These are phyloP conservation scores for Hydnomerulius pinastri DNA, from an alignment of 768 basidiomycete genomes.

Conservation along the genomic window DNA sequence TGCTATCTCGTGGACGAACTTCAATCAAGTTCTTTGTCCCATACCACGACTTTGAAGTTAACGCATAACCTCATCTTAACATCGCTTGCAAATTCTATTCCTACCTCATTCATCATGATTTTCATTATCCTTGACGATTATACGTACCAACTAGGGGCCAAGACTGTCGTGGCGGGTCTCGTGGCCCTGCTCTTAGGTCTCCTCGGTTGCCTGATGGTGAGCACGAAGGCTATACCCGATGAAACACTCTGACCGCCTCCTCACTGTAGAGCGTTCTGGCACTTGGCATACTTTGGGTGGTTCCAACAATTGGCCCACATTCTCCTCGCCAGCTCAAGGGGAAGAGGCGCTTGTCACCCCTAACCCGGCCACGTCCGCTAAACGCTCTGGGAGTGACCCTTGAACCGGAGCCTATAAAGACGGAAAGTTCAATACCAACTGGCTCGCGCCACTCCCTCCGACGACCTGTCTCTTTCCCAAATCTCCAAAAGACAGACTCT, in stretches of 20 bases:
- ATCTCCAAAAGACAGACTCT: background rate
- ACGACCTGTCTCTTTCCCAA: conserved; percentile 6
- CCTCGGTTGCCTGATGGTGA: conserved; percentile 27
- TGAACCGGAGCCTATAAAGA: background rate
- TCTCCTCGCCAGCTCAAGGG: conserved; percentile 12
- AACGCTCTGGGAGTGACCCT: background rate
- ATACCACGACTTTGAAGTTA: background rate
- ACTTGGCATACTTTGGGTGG: conserved; percentile 22
- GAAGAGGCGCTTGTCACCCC: background rate
- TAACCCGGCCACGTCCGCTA: background rate
- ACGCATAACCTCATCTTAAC: background rate
- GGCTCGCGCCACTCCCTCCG: conserved; percentile 4
- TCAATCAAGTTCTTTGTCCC: background rate
- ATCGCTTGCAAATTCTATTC: background rate
- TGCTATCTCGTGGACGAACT: background rate
- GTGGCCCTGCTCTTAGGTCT: conserved; percentile 24
- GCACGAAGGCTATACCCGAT: background rate
- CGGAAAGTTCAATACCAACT: background rate
- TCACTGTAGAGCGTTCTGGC: conserved; percentile 27
- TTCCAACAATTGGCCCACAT: conserved; percentile 15
- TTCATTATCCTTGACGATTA: conserved; percentile 4
- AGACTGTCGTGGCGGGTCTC: conserved; percentile 20
- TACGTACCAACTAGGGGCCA: conserved; percentile 3
- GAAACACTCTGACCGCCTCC: background rate
- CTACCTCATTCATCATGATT: conserved; percentile 4